Base-by-base conservation (phyloP, 805 yeast genomes). In the Hermanozyma aechmeae region DNA sequence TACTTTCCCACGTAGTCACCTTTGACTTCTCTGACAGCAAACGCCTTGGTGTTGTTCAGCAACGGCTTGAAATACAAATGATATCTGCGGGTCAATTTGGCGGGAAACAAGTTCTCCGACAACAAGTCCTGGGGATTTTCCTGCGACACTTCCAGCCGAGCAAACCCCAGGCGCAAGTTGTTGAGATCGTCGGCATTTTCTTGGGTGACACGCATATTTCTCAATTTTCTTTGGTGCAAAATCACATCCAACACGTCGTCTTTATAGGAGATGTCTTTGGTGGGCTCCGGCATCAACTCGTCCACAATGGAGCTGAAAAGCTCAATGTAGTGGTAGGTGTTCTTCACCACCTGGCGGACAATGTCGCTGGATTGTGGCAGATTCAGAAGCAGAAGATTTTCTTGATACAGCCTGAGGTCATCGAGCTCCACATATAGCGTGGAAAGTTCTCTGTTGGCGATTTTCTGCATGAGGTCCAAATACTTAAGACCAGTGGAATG, bases 161-260 rank as follows among this genome's bases (percentile, higher is more conserved):
- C 50, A 17, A 58, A 51, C 4, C 62, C 61, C 15, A 45, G 50
- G 27, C 66, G 48, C 37, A 62, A 43, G 60, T 64, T 40, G 56
- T 62, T 42, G 38, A 68, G 57, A 46, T 79, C 86, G 38, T 76
- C 79, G 27, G 71, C 65, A 42, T 72, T 68, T 43, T 81, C 92
- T 37, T 73, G 76, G 32, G 73, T 73, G 20, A 76, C 63, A 37
- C 89, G 71, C 42, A 73, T 73, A 53, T 89, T 89, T 49, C 95
- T 71, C 50, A 84, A 71, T 45, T 71, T 75, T 53, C 99, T 73
- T 61, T 92, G 97, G 48, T 84, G 87, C 40, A 87, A 65, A 32
- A 92, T 84, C 34, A 92, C 93, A 49, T 92, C 98, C 38, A 92
- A 61, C 9, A 92, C 97, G 42, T 84, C 95, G 51, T 85, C 96